Evolutionary conservation across 75 land plant species (phyloP).

Genomic region (Sequoiadendron giganteum): DNA sequence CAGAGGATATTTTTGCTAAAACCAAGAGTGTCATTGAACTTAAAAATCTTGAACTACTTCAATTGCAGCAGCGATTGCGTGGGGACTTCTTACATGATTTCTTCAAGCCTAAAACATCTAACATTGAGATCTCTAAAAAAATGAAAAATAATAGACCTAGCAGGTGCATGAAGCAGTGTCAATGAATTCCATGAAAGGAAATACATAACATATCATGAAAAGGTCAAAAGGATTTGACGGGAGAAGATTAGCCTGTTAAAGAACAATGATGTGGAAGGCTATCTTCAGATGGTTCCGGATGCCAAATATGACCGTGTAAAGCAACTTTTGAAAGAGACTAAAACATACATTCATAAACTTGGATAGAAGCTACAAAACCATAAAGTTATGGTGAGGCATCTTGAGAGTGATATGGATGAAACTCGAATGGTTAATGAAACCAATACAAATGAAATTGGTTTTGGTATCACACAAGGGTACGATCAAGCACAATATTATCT

Average conservation of each 20-base stretch:
- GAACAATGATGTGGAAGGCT: constrained; percentile 99
- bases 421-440: constrained; percentile 19
- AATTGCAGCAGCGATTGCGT: no score
- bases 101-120: no score
- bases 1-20: no score
- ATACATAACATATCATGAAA: constrained; percentile 81
- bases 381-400: constrained; percentile 50
- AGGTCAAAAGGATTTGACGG: constrained; percentile 89
- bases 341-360: constrained; percentile 87
- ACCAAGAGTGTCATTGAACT: no score
- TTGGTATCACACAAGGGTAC: constrained; percentile 54
- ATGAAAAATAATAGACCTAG: no score
- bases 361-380: constrained; percentile 80
- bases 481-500: constrained; percentile 94
- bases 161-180: no score
- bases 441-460: constrained; percentile 33
- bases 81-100: no score
- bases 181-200: constrained; percentile 94
- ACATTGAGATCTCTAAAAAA: no score
- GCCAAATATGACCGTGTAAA: constrained; percentile 77
- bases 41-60: no score
- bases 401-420: constrained; percentile 52
- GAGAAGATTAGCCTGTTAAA: constrained; percentile 95
- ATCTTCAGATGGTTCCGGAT: constrained; percentile 81
- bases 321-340: constrained; percentile 94